Evolutionary conservation across 805 yeast genomes (phyloP), one percentile per base, ranked within the genome.

Genomic region (Zygoascus tannicola): DNA sequence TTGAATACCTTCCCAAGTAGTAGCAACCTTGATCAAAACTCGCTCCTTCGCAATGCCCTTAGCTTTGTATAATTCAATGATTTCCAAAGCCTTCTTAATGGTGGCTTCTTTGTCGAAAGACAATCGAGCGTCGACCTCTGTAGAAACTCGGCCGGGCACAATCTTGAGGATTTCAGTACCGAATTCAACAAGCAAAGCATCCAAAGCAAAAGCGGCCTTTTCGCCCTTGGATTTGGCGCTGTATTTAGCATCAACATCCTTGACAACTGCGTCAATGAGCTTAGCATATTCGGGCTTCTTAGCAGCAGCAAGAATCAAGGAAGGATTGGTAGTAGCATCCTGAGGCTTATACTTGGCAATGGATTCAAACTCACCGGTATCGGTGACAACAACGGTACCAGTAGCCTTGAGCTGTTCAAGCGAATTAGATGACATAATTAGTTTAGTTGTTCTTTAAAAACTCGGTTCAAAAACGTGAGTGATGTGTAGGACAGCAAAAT

Each of bases 1-100:
- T 70, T 85, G 95, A 67, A 92, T 92, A 75, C 99, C 99, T 73
- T 92, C 98, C 85, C 88, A 92, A 53, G 98, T 92, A 49, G 97
- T 83, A 50, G 98, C 98, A 55, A 92, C 78, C 78, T 92, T 92
- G 71, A 92, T 92, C 63, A 90, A 77, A 51, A 92, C 76, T 68
- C 97, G 78, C 53, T 88, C 95, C 74, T 86, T 87, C 52, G 69
- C 61, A 59, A 92, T 83, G 56, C 97, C 97, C 58, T 75, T 74
- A 47, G 78, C 71, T 72, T 86, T 74, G 78, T 92, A 92, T 58
- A 90, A 76, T 45, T 74, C 79, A 59, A 92, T 92, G 73, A 92
- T 76, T 64, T 87, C 81, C 51, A 86, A 71, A 45, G 98, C 99
- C 78, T 92, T 92, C 70, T 78, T 77, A 67, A 92, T 75, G 56